These are phyloP conservation scores for Aspergillus sclerotioniger DNA, from an alignment of 495 filamentous ascomycete species.

Conservation along the genomic window DNA sequence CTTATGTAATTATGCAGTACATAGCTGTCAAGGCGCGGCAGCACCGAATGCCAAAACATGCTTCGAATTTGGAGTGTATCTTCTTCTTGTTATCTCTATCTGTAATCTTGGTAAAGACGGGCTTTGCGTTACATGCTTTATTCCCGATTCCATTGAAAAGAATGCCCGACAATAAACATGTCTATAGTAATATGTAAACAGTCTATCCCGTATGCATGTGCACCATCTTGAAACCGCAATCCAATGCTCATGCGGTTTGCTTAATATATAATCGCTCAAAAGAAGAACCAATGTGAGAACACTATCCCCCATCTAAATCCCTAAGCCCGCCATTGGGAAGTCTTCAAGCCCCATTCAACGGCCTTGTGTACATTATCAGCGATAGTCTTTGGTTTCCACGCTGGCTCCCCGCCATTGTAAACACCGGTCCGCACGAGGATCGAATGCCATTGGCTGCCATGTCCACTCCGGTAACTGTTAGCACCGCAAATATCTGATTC, in stretches of 20 bases:
- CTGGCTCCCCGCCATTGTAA: slow-evolving; percentile 57
- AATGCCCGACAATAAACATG: not conserved
- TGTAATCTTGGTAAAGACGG: too few relatives aligned
- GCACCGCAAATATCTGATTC: slow-evolving; percentile 90
- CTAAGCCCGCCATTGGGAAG: slow-evolving; percentile 37
- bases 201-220: not conserved
- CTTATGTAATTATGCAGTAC: not conserved
- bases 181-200: not conserved
- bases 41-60: not conserved
- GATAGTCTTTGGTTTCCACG: slow-evolving; percentile 55
- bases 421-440: slow-evolving; percentile 87
- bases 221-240: not conserved
- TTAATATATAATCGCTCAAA: not conserved
- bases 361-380: slow-evolving; percentile 67
- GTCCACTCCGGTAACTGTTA: slow-evolving; percentile 65
- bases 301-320: not conserved
- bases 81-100: too few relatives aligned
- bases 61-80: not conserved
- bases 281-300: not conserved
- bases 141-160: too few relatives aligned
- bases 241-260: not conserved
- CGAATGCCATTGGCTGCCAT: slow-evolving; percentile 72
- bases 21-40: not conserved
- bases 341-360: slow-evolving; percentile 61
- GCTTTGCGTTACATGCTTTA: too few relatives aligned